phyloP scores from a whole-genome alignment of 202 grass and related monocot species.

The Digitaria exilis region DNA sequence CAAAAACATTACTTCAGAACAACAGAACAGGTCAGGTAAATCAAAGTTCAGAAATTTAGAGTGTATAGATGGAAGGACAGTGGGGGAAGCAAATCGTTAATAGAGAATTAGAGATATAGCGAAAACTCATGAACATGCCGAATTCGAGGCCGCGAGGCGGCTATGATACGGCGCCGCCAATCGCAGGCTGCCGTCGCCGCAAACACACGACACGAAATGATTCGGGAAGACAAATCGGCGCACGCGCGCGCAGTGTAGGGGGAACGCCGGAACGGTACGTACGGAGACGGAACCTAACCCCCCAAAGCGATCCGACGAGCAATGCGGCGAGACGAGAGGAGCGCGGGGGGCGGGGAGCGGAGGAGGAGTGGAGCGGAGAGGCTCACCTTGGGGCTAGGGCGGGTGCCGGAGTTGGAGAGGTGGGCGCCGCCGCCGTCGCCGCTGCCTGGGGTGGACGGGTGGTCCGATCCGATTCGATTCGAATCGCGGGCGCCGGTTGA shows the following conservation, averaged over 20 bases:
- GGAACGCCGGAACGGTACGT: no score
- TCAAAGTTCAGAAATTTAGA: not conserved
- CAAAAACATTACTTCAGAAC: no score
- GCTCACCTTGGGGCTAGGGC: not conserved
- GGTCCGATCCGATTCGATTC: not conserved
- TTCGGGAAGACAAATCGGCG: no score
- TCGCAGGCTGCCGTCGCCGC: not conserved
- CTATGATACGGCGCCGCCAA: not conserved
- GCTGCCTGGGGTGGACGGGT: not conserved
- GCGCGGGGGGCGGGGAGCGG: not conserved
- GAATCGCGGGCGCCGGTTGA: not conserved
- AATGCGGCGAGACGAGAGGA: not conserved
- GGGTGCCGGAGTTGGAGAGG: not conserved
- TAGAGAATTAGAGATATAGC: no score
- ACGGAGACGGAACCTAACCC: not conserved
- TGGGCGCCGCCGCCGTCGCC: not conserved
- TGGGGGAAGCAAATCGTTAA: no score
- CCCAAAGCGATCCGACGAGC: not conserved
- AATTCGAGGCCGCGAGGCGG: no score
- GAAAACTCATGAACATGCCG: not conserved
- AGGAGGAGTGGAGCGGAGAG: not conserved
- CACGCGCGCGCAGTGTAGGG: not conserved
- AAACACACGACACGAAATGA: not conserved
- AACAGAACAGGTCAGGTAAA: not conserved
- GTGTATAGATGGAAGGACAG: no score